Evolutionary conservation across 306 rosid species (phyloP).

Genomic region (Rosa multiflora): DNA sequence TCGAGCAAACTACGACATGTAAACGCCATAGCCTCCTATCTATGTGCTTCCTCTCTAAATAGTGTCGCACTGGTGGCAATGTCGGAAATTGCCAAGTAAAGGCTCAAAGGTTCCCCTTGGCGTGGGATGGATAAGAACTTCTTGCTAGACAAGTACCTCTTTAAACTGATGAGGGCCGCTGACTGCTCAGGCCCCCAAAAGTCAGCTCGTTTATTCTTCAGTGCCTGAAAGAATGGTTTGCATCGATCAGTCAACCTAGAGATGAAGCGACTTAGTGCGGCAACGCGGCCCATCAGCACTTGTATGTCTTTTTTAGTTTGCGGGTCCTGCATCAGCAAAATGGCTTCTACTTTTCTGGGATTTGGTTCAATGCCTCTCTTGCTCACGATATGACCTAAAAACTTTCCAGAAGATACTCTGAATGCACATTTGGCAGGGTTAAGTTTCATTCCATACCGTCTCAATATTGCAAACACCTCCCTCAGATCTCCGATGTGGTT

Average conservation of each 20-base stretch:
- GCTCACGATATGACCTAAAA: not conserved
- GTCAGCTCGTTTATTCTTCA: not conserved
- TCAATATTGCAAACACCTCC: no score
- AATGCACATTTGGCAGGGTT: not conserved
- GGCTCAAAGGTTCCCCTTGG: not conserved
- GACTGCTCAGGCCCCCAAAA: not conserved
- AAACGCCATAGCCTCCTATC: no score
- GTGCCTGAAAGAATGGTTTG: not conserved
- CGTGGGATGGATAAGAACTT: no score
- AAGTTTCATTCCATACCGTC: not conserved
- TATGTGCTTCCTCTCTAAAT: not conserved
- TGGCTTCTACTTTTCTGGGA: not conserved
- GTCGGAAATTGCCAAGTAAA: not conserved
- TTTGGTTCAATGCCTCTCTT: not conserved
- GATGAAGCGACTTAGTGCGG: not conserved
- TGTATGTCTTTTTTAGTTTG: not conserved
- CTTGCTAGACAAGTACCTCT: not conserved
- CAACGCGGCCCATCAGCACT: not conserved
- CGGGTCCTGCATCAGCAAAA: not conserved
- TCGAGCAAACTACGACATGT: no score
- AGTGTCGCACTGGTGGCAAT: not conserved
- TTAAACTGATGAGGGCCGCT: no score
- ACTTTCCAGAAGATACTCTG: not conserved
- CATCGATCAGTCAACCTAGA: not conserved
- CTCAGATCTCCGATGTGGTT: not conserved